A percentile compares a stretch with the other conserved stretches of the same genome.
phyloP scores from a whole-genome alignment of 306 rosid species.

The Rosa chinensis region DNA sequence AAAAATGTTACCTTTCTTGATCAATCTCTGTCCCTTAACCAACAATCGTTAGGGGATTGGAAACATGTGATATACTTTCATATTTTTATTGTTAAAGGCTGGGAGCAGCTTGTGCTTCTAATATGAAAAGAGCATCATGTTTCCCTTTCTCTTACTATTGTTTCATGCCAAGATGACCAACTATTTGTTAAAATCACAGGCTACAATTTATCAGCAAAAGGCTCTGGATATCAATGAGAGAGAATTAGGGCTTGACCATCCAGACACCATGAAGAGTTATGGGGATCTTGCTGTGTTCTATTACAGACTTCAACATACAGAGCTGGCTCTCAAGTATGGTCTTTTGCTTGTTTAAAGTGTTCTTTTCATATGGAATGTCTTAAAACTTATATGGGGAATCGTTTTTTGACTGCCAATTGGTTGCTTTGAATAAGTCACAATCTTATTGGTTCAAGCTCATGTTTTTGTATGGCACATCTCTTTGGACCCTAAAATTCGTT shows the following conservation, averaged over 20 bases:
- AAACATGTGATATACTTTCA: background rate
- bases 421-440: background rate
- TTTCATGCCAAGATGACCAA: constrained; percentile 28
- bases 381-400: background rate
- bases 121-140: background rate
- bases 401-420: background rate
- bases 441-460: background rate
- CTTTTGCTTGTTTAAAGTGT: constrained; percentile 22
- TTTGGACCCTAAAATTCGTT: background rate
- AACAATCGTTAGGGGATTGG: background rate
- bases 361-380: background rate
- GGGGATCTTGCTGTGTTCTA: constrained; percentile 99
- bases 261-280: constrained; percentile 99
- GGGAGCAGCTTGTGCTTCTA: background rate
- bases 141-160: constrained; percentile 1
- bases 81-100: background rate
- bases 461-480: background rate
- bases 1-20: background rate
- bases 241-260: constrained; percentile 98
- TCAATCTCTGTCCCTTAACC: background rate
- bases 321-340: constrained; percentile 93
- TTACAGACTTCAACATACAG: constrained; percentile 98
- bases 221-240: constrained; percentile 98
- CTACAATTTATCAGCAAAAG: constrained; percentile 96
- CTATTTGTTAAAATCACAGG: constrained; percentile 52